Conservation (phyloP, 225 moss, liverwort and hornwort genomes). For the Sphagnum contortum region DNA sequence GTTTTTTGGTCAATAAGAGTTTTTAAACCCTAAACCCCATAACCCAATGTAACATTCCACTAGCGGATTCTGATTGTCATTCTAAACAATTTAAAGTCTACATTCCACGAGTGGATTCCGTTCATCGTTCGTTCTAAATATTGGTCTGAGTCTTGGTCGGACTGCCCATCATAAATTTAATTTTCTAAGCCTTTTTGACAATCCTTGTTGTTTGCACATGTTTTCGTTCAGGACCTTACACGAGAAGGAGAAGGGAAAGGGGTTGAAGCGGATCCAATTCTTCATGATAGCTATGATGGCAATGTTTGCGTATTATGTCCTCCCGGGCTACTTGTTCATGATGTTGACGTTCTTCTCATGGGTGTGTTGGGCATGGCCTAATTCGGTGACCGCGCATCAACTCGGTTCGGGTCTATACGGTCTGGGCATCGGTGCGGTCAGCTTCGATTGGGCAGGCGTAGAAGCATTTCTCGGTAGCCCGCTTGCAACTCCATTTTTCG, state of each 20-base stretch:
- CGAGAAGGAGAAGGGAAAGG: constrained; percentile 37
- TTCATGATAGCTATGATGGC: constrained; percentile 35
- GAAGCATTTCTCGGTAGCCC: constrained; percentile 47
- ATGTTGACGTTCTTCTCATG: constrained; percentile 49
- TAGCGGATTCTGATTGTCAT: too few relatives aligned
- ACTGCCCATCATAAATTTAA: too few relatives aligned
- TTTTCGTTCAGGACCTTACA: constrained; percentile 31
- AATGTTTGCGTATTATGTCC: constrained; percentile 54
- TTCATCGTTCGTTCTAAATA: too few relatives aligned
- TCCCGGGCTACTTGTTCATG: constrained; percentile 58
- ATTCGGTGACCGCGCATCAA: constrained; percentile 56
- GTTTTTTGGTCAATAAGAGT: too few relatives aligned
- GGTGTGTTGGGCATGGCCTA: constrained; percentile 52
- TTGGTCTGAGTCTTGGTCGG: too few relatives aligned
- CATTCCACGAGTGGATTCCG: too few relatives aligned
- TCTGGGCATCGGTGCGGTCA: constrained; percentile 55
- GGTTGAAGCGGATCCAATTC: constrained; percentile 51
- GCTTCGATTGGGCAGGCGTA: constrained; percentile 52
- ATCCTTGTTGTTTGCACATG: too few relatives aligned
- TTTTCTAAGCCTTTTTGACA: too few relatives aligned
- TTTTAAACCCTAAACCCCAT: too few relatives aligned
- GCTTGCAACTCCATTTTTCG: constrained; percentile 41
- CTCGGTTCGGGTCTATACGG: constrained; percentile 59
- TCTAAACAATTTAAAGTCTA: too few relatives aligned
- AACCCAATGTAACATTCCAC: too few relatives aligned